These are phyloP conservation scores for Aspergillus texensis DNA, from an alignment of 2,329 filamentous ascomycete species.

Conservation along the genomic window DNA sequence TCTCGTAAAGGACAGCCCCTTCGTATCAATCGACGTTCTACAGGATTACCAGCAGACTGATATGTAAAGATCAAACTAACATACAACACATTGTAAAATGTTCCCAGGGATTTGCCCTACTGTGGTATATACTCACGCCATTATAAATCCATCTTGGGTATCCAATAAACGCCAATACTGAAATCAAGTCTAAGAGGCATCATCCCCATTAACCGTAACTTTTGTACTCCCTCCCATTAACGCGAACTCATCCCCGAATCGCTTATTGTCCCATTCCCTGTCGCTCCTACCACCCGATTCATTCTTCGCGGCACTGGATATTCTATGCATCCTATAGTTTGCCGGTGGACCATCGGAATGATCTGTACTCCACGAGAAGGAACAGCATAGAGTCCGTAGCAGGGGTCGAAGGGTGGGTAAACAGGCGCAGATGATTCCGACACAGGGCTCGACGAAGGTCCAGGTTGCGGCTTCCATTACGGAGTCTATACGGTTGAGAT, in stretches of 20 bases:
- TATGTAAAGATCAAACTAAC: no score
- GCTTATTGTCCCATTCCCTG: background rate
- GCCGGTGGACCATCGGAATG: background rate
- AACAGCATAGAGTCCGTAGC: background rate
- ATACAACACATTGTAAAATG: background rate
- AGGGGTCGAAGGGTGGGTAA: constrained; percentile 5
- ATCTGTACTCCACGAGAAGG: constrained; percentile 1
- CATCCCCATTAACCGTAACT: background rate
- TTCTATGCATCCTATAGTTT: background rate
- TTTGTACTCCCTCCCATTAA: background rate
- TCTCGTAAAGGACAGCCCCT: background rate
- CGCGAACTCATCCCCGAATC: background rate
- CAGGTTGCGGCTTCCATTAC: constrained; percentile 7
- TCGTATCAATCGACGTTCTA: no score
- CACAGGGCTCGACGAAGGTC: constrained; percentile 6
- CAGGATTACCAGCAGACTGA: no score
- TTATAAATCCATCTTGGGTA: background rate
- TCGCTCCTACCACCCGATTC: background rate
- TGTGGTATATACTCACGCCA: background rate
- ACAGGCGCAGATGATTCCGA: constrained; percentile 7
- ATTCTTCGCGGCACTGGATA: constrained; percentile 1
- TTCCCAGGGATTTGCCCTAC: background rate
- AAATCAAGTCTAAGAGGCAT: background rate
- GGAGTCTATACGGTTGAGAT: background rate
- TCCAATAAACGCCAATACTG: background rate